Conservation (phyloP, 345 rosid genomes). For the Populus alba region DNA sequence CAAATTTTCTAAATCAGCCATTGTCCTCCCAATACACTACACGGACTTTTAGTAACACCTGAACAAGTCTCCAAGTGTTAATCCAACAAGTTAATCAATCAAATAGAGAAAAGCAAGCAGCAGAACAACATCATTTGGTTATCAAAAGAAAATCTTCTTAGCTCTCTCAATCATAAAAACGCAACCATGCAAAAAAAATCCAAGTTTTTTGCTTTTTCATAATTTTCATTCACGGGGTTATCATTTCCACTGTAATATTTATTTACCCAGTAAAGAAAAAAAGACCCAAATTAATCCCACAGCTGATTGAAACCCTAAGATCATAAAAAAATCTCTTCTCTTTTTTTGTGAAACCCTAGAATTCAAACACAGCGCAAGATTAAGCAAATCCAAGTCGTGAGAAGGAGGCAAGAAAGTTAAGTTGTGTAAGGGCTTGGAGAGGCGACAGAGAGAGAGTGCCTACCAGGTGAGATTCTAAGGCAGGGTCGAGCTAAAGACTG, state of each 20-base stretch:
- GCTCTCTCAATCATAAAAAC: neutral
- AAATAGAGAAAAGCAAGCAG: neutral
- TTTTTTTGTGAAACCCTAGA: neutral
- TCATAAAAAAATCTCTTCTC: neutral
- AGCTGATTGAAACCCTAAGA: neutral
- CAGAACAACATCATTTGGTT: neutral
- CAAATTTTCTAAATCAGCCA: slow-evolving; percentile 90
- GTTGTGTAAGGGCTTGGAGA: neutral
- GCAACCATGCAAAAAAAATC: too few species aligned
- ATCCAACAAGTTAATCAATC: slow-evolving; percentile 3
- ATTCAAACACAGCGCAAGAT: neutral
- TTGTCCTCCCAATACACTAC: slow-evolving; percentile 10
- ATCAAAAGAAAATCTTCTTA: neutral
- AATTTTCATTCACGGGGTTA: neutral
- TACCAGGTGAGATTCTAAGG: neutral
- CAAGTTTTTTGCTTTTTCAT: too few species aligned
- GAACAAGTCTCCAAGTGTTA: neutral
- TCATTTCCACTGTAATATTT: neutral
- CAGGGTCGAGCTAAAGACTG: neutral
- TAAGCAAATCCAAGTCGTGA: neutral
- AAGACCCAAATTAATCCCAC: neutral
- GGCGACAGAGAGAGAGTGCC: neutral
- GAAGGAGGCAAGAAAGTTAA: neutral
- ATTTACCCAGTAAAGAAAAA: neutral
- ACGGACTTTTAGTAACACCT: neutral